Evolutionary conservation across 768 basidiomycete genomes (phyloP), one percentile per base, ranked within the genome.

Genomic region (Gautieria morchelliformis): DNA sequence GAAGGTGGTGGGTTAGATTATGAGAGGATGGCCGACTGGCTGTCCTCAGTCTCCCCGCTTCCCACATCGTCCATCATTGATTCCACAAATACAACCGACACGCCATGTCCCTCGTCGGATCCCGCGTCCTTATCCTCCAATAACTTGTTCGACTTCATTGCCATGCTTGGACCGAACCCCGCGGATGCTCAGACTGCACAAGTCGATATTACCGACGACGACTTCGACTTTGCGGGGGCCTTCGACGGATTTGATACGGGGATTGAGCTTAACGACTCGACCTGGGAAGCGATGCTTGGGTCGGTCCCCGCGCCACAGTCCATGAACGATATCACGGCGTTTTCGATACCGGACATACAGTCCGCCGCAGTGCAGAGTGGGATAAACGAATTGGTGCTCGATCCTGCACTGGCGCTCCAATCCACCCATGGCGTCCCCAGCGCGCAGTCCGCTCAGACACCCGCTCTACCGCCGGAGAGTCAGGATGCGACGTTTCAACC

Each of bases 11-110:
- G 24, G 3, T 57, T 49, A 47, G 46, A 57, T 20, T 12, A 33
- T 14, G 30, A 57, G 22, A 46, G 56, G 32, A 57, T 57, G 56
- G 20, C 45, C 6, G 56, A 57, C 24, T 57, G 56, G 56, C 37
- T 57, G 22, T 57, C 56, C 8, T 57, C 56, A 19, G 35, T 57
- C 19, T 37, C 56, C n/a, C 14, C 37, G 14, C 24, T 32, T 15
- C n/a, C 20, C 17, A 1, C n/a, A 7, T 48, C 46, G 4, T 33
- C 35, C 2, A 50, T 57, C 22, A 39, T 48, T 15, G 45, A 48
- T 11, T 9, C 27, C n/a, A 15, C 10, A 10, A 15, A 19, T 20
- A 11, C 40, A 14, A 44, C 30, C n/a, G 5, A 42, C 32, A 14
- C 27, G 2, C 45, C 45, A 3, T 50, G 47, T 17, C 42, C 45